Percentiles rank a stretch among this genome's conserved stretches.
These are phyloP conservation scores for Dionaea muscipula DNA, from an alignment of 179 eudicot species.

Conservation along the genomic window DNA sequence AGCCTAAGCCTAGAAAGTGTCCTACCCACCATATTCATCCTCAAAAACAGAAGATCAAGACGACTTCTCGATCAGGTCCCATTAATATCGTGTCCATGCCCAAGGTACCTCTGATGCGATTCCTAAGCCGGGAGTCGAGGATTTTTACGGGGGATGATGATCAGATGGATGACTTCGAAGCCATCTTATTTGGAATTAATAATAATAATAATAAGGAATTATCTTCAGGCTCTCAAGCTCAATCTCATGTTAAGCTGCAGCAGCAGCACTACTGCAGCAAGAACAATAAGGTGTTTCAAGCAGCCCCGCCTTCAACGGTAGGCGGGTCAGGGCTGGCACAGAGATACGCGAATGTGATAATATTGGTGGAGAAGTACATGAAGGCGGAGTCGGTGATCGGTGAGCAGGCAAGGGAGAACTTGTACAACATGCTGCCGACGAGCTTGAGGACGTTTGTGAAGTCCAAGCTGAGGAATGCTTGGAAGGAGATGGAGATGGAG, in stretches of 20 bases:
- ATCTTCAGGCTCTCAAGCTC: no score
- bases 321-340: conserved; percentile 62
- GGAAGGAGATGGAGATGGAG: conserved; percentile 12
- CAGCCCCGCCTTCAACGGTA: conserved; percentile 52
- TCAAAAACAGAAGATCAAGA: background rate
- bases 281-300: conserved; percentile 34
- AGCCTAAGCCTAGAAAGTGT: background rate
- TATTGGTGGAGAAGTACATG: conserved; percentile 40
- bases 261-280: background rate
- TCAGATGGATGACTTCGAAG: background rate
- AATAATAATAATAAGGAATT: no score
- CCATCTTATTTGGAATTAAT: background rate
- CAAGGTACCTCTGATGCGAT: conserved; percentile 15
- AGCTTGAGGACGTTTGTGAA: conserved; percentile 37
- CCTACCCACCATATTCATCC: conserved; percentile 2
- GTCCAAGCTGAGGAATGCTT: conserved; percentile 31
- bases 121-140: conserved; percentile 16
- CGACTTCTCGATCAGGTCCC: conserved; percentile 22
- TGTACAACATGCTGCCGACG: conserved; percentile 58
- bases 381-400: conserved; percentile 20
- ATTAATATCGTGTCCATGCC: background rate
- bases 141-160: background rate
- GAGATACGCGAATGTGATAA: conserved; percentile 53
- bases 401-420: conserved; percentile 24
- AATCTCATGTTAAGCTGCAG: no score